Conservation (phyloP, 1,284 basidiomycete genomes). For the Pholiota adiposa region DNA sequence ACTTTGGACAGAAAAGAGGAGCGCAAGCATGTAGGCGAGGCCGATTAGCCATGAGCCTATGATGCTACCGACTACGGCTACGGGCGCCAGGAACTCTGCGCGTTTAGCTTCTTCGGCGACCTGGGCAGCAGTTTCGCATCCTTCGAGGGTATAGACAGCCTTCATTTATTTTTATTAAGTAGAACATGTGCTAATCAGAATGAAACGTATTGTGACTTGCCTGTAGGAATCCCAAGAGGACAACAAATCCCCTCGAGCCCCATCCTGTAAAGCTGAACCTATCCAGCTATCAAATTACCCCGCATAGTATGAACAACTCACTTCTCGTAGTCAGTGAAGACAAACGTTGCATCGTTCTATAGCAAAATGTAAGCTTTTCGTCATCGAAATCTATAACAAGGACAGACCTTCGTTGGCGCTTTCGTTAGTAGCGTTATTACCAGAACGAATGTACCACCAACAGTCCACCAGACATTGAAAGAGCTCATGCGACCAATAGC, state of each 20-base stretch:
- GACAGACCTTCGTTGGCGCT: constrained; percentile 53
- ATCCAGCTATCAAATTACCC: neutral
- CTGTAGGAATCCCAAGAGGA: constrained; percentile 63
- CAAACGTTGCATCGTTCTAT: constrained; percentile 58
- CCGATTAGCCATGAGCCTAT: constrained; percentile 66
- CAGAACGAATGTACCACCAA: constrained; percentile 61
- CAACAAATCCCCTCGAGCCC: constrained; percentile 56
- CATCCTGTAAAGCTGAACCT: constrained; percentile 57
- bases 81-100: constrained; percentile 58
- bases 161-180: constrained; percentile 18
- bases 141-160: constrained; percentile 67
- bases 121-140: constrained; percentile 67
- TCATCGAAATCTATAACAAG: neutral
- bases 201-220: constrained; percentile 24
- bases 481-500: constrained; percentile 60
- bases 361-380: neutral
- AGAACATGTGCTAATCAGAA: neutral
- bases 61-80: constrained; percentile 59
- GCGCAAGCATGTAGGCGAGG: constrained; percentile 60
- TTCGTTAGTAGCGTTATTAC: constrained; percentile 60
- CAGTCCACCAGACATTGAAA: constrained; percentile 66
- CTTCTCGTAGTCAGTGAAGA: constrained; percentile 65
- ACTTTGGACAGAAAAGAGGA: constrained; percentile 62
- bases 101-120: constrained; percentile 63
- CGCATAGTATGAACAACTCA: constrained; percentile 27